phyloP scores from a whole-genome alignment of 129 eudicot species.

The Logfia minima region DNA sequence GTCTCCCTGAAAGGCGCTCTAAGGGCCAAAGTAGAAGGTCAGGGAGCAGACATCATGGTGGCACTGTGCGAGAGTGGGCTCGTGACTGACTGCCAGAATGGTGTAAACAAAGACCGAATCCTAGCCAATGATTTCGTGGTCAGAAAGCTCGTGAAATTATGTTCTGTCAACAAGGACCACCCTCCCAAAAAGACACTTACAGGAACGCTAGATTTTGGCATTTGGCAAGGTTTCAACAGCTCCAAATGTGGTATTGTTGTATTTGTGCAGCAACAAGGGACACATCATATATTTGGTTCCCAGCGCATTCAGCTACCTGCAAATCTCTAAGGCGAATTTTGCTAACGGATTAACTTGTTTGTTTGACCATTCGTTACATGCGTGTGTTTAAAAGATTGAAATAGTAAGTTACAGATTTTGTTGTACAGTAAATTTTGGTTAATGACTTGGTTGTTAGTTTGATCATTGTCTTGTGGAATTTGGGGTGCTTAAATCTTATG shows the following conservation, averaged over 20 bases:
- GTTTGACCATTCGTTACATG: constrained; percentile 10
- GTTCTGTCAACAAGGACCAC: constrained; percentile 47
- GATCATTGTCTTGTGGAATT: background rate
- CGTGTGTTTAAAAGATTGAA: constrained; percentile 25
- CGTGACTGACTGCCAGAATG: constrained; percentile 63
- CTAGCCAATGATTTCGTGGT: constrained; percentile 82
- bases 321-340: constrained; percentile 28
- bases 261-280: constrained; percentile 51
- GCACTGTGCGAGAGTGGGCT: constrained; percentile 71
- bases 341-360: constrained; percentile 5
- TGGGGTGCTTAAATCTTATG: background rate
- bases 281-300: constrained; percentile 64
- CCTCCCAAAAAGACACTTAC: constrained; percentile 61
- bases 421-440: constrained; percentile 20
- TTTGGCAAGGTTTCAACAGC: constrained; percentile 73
- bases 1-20: constrained; percentile 63
- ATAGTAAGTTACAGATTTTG: constrained; percentile 10
- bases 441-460: constrained; percentile 10
- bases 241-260: constrained; percentile 66
- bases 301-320: constrained; percentile 59
- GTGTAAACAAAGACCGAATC: constrained; percentile 73
- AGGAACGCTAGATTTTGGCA: constrained; percentile 54
- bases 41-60: constrained; percentile 68
- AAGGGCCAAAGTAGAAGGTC: constrained; percentile 50
- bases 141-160: constrained; percentile 67